phyloP scores from a whole-genome alignment of 192 early-diverging fungal genomes.

The Ambispora gerdemannii region DNA sequence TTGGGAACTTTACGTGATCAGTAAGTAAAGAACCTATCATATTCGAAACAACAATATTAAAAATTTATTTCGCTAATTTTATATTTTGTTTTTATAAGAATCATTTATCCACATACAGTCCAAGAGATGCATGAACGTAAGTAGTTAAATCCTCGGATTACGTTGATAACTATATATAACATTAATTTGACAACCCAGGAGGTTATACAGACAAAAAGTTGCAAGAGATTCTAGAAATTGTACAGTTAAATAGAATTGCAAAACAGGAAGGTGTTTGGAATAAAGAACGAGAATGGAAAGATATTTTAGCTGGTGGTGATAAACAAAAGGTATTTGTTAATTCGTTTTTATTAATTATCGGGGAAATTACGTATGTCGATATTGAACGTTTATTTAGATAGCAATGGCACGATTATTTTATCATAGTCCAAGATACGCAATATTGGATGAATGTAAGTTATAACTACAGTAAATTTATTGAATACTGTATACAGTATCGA shows the following conservation, averaged over 20 bases:
- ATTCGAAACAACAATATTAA: no score
- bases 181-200: no score
- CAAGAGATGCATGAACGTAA: conserved; percentile 67
- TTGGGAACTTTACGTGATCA: conserved; percentile 94
- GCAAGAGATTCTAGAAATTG: conserved; percentile 71
- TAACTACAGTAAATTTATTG: neutral
- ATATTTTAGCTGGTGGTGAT: conserved; percentile 93
- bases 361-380: no score
- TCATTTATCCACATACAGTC: conserved; percentile 92
- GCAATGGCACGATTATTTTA: conserved; percentile 99
- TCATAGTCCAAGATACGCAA: conserved; percentile 91
- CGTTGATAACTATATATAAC: no score
- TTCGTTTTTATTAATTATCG: no score
- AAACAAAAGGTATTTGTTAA: conserved; percentile 66
- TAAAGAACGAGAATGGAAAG: conserved; percentile 81
- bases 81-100: conserved; percentile 36
- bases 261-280: conserved; percentile 91
- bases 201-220: conserved; percentile 77
- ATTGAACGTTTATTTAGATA: conserved; percentile 47
- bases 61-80: neutral
- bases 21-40: no score
- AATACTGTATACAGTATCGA: neutral
- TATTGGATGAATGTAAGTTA: conserved; percentile 91
- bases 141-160: conserved; percentile 20
- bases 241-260: conserved; percentile 79